phyloP scores from a whole-genome alignment of 106 monocot genomes.

The Apostasia shenzhenica region DNA sequence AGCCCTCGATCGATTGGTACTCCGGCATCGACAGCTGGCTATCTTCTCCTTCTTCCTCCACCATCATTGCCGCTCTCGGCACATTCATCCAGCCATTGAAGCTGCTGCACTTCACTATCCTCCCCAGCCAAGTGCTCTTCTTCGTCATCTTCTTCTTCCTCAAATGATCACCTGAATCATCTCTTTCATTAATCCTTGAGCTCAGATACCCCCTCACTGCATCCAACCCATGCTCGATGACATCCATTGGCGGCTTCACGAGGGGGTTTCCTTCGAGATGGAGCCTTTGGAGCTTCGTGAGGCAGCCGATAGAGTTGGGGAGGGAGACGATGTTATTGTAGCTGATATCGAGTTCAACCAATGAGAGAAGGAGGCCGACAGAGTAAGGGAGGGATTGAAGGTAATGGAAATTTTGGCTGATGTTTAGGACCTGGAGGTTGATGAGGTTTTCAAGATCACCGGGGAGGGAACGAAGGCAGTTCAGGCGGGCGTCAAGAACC shows the following conservation, averaged over 20 bases:
- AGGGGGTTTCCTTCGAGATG: conserved; percentile 42
- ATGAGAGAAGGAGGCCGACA: conserved; percentile 52
- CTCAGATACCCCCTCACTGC: conserved; percentile 44
- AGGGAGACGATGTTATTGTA: conserved; percentile 35
- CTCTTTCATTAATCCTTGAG: conserved; percentile 26
- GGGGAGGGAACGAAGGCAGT: conserved; percentile 59
- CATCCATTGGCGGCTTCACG: conserved; percentile 34
- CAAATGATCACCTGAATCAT: background rate
- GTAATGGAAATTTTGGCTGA: conserved; percentile 46
- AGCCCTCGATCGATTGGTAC: conserved; percentile 51
- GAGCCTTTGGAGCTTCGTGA: conserved; percentile 37
- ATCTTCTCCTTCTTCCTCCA: conserved; percentile 17
- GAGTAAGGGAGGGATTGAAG: conserved; percentile 26
- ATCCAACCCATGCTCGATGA: conserved; percentile 33
- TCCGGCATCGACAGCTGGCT: conserved; percentile 22
- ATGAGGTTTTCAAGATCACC: conserved; percentile 48
- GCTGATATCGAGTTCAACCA: conserved; percentile 48
- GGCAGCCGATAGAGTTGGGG: conserved; percentile 48
- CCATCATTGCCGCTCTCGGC: background rate
- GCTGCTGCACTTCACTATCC: conserved; percentile 20
- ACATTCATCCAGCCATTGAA: conserved; percentile 3
- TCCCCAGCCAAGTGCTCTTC: conserved; percentile 9
- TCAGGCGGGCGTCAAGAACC: conserved; percentile 63
- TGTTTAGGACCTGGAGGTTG: conserved; percentile 28
- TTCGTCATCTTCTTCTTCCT: background rate